Percentiles rank a stretch among this genome's conserved stretches.
Evolutionary conservation across 73 alveolate genomes (phyloP).

Genomic region (Symbiodinium pilosum): DNA sequence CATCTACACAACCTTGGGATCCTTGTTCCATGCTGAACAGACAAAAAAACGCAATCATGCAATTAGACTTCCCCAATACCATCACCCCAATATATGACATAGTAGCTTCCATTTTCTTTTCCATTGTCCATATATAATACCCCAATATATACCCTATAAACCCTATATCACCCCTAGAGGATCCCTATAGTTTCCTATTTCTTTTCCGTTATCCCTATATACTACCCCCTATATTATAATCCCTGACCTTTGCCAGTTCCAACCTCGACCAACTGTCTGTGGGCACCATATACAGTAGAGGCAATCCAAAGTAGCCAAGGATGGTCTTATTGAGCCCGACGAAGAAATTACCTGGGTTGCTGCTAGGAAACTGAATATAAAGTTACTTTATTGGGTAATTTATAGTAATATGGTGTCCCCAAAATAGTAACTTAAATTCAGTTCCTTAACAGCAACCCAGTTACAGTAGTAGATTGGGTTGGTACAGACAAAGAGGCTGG

Average conservation of each 20-base stretch:
- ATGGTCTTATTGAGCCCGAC: constrained; percentile 61
- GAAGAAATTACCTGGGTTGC: no score
- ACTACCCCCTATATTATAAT: not conserved
- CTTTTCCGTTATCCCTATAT: no score
- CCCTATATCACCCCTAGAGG: no score
- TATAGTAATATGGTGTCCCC: not conserved
- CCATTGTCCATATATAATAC: no score
- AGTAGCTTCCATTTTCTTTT: no score
- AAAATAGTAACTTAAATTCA: no score
- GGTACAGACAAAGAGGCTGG: constrained; percentile 74
- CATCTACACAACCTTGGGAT: no score
- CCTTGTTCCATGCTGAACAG: no score
- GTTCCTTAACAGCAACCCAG: no score
- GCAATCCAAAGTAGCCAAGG: constrained; percentile 87
- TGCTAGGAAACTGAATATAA: not conserved
- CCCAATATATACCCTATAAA: not conserved
- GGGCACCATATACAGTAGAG: constrained; percentile 84
- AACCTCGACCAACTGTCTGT: constrained; percentile 8
- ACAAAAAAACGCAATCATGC: not conserved
- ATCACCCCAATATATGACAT: not conserved
- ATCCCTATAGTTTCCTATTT: no score
- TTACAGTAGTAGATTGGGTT: constrained; percentile 73
- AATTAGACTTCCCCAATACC: not conserved
- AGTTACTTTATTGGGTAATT: not conserved
- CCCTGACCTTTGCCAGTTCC: not conserved